These are phyloP conservation scores for Aspergillus nidulans DNA, from an alignment of 495 filamentous ascomycete species.

Conservation along the genomic window DNA sequence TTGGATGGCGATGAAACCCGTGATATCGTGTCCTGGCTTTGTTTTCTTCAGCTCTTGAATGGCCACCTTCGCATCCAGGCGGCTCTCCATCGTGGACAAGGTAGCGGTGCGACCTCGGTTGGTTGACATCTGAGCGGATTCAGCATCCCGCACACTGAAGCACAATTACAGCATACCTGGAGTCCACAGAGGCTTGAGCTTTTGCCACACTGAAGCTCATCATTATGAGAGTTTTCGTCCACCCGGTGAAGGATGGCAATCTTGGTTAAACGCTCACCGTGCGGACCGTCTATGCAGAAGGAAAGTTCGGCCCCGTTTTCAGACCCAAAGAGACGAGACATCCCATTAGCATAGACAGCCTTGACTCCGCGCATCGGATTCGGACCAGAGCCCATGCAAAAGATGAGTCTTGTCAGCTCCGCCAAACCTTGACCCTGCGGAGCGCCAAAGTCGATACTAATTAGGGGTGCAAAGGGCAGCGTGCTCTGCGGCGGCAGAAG, in stretches of 20 bases:
- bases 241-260: too few species aligned
- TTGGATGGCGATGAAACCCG: constrained; percentile 6
- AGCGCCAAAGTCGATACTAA: constrained; percentile 16
- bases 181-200: neutral
- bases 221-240: too few species aligned
- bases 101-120: constrained; percentile 12
- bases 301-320: constrained; percentile 6
- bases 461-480: constrained; percentile 11
- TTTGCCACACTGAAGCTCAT: too few species aligned
- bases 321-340: constrained; percentile 9
- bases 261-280: constrained; percentile 14
- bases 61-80: neutral
- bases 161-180: neutral
- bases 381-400: constrained; percentile 6
- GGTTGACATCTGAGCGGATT: constrained; percentile 13
- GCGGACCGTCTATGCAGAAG: constrained; percentile 8
- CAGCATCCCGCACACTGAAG: constrained; percentile 1
- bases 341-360: constrained; percentile 5
- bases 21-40: constrained; percentile 1
- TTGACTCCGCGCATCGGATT: constrained; percentile 13
- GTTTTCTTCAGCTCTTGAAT: too few species aligned
- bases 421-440: constrained; percentile 4
- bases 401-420: constrained; percentile 10
- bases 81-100: neutral
- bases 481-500: constrained; percentile 2